These are phyloP conservation scores for Penicillium freii DNA, from an alignment of 2,329 filamentous ascomycete species.

Conservation along the genomic window DNA sequence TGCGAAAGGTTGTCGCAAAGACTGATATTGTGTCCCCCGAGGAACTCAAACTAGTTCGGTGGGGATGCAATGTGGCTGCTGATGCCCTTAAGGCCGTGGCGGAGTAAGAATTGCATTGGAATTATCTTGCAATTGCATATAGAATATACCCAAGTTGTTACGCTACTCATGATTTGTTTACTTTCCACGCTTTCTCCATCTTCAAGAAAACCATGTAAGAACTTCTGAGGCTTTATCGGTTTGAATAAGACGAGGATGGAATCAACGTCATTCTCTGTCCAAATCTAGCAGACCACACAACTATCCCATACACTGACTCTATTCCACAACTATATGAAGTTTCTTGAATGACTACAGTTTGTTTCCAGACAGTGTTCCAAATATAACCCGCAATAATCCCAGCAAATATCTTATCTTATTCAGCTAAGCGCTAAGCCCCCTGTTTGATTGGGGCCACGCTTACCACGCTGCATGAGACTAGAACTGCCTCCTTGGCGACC, in stretches of 20 bases:
- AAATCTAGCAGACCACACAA: background rate
- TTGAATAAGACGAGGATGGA: too few species aligned
- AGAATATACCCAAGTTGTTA: slow-evolving; percentile 8
- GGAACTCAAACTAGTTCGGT: slow-evolving; percentile 53
- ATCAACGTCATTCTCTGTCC: too few species aligned
- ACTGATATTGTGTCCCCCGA: slow-evolving; percentile 55
- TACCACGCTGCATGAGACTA: background rate
- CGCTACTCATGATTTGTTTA: background rate
- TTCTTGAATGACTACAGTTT: background rate
- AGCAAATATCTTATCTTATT: background rate
- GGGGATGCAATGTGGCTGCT: slow-evolving; percentile 44
- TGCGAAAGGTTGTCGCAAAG: slow-evolving; percentile 71
- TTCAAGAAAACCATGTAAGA: background rate
- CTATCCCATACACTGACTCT: background rate
- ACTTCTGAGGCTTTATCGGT: too few species aligned
- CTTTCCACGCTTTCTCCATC: background rate
- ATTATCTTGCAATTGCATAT: slow-evolving; percentile 5
- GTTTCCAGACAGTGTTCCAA: background rate
- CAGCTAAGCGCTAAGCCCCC: background rate
- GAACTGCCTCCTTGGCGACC: background rate
- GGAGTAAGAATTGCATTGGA: slow-evolving; percentile 12
- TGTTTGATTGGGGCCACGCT: background rate
- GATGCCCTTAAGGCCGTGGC: slow-evolving; percentile 42
- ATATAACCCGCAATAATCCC: background rate
- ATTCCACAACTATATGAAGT: background rate